Percentiles rank a stretch among this genome's conserved stretches.
Evolutionary conservation across 768 basidiomycete genomes (phyloP).

Genomic region (Pulveroboletus sp.): DNA sequence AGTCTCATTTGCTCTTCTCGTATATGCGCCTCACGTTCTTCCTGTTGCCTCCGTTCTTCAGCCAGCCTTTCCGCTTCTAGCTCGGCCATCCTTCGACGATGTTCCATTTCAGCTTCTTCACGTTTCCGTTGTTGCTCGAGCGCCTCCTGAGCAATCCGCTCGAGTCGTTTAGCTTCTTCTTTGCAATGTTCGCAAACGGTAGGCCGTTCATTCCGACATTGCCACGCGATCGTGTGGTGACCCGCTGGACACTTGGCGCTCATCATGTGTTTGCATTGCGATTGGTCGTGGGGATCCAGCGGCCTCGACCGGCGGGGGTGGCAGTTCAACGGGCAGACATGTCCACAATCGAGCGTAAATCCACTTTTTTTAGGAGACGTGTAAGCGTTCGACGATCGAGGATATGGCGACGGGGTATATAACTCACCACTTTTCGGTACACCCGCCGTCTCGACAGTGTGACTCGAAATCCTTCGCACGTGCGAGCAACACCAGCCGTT

Average conservation of each 20-base stretch:
- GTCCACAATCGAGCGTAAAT: slow-evolving; percentile 24
- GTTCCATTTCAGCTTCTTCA: slow-evolving; percentile 40
- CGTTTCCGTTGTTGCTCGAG: slow-evolving; percentile 38
- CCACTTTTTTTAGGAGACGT: slow-evolving; percentile 1
- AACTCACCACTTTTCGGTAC: slow-evolving; percentile 53
- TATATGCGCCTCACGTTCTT: slow-evolving; percentile 19
- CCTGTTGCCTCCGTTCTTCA: not conserved
- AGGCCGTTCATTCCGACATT: slow-evolving; percentile 40
- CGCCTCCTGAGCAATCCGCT: slow-evolving; percentile 37
- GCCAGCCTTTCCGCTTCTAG: slow-evolving; percentile 33
- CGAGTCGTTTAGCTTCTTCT: slow-evolving; percentile 34
- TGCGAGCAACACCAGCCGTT: slow-evolving; percentile 37
- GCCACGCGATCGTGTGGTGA: slow-evolving; percentile 41
- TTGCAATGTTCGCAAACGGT: slow-evolving; percentile 44
- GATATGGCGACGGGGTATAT: not conserved
- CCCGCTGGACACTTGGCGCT: slow-evolving; percentile 37
- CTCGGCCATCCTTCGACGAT: slow-evolving; percentile 39
- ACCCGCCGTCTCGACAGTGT: slow-evolving; percentile 62
- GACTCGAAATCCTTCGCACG: slow-evolving; percentile 48
- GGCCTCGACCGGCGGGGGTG: slow-evolving; percentile 46
- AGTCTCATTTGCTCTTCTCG: not conserved
- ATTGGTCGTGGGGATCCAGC: slow-evolving; percentile 14
- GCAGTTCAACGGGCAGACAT: slow-evolving; percentile 58
- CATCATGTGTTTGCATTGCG: slow-evolving; percentile 41
- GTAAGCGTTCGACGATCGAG: too few relatives aligned